These are phyloP conservation scores for Pseudocercospora ulei DNA, from an alignment of 2,329 filamentous ascomycete genomes.

Conservation along the genomic window DNA sequence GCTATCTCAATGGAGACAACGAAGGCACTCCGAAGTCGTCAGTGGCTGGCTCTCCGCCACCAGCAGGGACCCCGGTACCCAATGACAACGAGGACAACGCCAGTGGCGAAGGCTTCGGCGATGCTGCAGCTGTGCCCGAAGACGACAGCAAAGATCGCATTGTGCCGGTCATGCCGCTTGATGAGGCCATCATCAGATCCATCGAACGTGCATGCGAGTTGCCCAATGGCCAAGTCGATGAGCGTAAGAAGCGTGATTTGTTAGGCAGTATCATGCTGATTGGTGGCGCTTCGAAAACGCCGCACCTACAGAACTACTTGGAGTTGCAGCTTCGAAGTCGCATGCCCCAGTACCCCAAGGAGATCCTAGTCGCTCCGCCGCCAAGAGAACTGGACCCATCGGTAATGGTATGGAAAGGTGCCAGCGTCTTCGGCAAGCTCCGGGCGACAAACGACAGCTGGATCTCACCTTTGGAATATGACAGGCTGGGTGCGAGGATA, in stretches of 20 bases:
- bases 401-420: conserved; percentile 97
- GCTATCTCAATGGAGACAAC: conserved; percentile 55
- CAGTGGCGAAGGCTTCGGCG: conserved; percentile 43
- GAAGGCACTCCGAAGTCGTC: conserved; percentile 76
- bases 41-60: conserved; percentile 75
- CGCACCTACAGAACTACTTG: conserved; percentile 68
- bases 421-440: conserved; percentile 88
- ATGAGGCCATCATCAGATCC: conserved; percentile 78
- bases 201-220: conserved; percentile 65
- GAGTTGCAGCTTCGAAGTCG: conserved; percentile 69
- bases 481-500: conserved; percentile 68
- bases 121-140: conserved; percentile 7
- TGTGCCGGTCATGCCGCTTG: conserved; percentile 71
- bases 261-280: conserved; percentile 84
- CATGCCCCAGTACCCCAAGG: conserved; percentile 53
- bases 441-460: conserved; percentile 83
- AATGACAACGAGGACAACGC: conserved; percentile 42
- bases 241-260: conserved; percentile 86
- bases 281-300: conserved; percentile 71
- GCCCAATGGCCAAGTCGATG: conserved; percentile 56
- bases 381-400: conserved; percentile 92
- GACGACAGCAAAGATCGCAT: conserved; percentile 62
- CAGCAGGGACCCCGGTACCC: conserved; percentile 64
- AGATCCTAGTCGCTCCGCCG: conserved; percentile 57
- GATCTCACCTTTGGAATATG: conserved; percentile 81